Conservation (phyloP, 2,329 filamentous ascomycete species). For the Penicillium italicum region DNA sequence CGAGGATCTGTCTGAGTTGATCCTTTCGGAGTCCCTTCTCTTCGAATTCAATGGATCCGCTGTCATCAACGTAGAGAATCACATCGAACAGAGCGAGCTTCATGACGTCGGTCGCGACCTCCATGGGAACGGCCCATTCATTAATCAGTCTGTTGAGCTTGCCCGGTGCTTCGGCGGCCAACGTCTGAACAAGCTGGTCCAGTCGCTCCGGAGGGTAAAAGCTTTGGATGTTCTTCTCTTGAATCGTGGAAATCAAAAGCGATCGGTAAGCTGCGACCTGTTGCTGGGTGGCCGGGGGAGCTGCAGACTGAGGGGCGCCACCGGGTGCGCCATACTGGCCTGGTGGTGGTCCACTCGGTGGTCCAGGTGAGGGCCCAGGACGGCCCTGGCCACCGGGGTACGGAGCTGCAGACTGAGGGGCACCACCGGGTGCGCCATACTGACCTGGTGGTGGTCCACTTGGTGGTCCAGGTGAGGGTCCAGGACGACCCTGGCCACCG, state of each 20-base stretch:
- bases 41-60: slow-evolving; percentile 66
- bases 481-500: slow-evolving; percentile 22
- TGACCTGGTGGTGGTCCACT: slow-evolving; percentile 23
- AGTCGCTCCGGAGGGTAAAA: slow-evolving; percentile 57
- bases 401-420: slow-evolving; percentile 25
- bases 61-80: slow-evolving; percentile 64
- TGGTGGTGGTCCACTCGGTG: slow-evolving; percentile 23
- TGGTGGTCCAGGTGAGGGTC: slow-evolving; percentile 27
- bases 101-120: slow-evolving; percentile 61
- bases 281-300: slow-evolving; percentile 45
- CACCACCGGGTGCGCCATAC: slow-evolving; percentile 30
- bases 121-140: slow-evolving; percentile 55
- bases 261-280: slow-evolving; percentile 56
- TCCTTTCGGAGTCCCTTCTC: slow-evolving; percentile 64
- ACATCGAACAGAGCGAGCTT: slow-evolving; percentile 62
- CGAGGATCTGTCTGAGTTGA: slow-evolving; percentile 62
- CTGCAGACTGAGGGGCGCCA: slow-evolving; percentile 20
- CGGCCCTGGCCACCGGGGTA: slow-evolving; percentile 29
- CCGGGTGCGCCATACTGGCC: slow-evolving; percentile 31
- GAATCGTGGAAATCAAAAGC: slow-evolving; percentile 53
- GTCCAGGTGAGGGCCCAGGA: slow-evolving; percentile 26
- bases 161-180: slow-evolving; percentile 33
- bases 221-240: slow-evolving; percentile 57
- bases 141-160: slow-evolving; percentile 56
- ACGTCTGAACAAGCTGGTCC: slow-evolving; percentile 30